Evolutionary conservation across 106 monocot genomes (phyloP).

Genomic region (Narthecium ossifragum): DNA sequence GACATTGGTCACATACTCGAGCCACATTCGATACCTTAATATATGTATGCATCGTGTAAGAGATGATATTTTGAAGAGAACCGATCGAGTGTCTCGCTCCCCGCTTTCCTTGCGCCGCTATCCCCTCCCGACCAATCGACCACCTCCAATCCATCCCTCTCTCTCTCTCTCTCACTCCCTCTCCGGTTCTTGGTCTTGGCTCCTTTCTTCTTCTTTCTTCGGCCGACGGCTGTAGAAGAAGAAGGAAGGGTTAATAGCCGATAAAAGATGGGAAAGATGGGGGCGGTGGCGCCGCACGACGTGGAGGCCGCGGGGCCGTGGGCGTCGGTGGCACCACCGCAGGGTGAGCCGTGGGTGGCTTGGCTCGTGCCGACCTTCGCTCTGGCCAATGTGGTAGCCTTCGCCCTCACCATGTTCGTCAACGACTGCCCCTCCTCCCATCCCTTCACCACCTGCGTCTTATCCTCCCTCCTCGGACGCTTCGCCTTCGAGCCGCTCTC

Average conservation of each 20-base stretch:
- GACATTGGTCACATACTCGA: no score
- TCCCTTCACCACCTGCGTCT: slow-evolving; percentile 4
- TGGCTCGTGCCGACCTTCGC: slow-evolving; percentile 32
- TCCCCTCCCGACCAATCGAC: background rate
- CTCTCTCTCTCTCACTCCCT: background rate
- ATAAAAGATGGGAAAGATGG: background rate
- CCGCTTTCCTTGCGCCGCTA: no score
- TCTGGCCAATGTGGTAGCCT: slow-evolving; percentile 15
- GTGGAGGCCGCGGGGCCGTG: background rate
- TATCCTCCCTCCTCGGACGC: slow-evolving; percentile 27
- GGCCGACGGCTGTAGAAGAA: no score
- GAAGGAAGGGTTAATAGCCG: background rate
- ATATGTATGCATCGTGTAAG: no score
- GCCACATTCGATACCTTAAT: no score
- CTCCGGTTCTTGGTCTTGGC: no score
- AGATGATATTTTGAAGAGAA: no score
- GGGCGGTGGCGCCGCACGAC: background rate
- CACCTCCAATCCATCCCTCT: background rate
- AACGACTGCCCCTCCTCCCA: slow-evolving; percentile 40
- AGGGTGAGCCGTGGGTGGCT: slow-evolving; percentile 6
- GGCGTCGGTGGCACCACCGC: background rate
- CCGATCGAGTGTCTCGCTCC: no score
- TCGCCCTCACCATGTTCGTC: slow-evolving; percentile 34
- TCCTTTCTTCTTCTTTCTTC: no score
- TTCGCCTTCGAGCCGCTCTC: slow-evolving; percentile 48